Percentiles rank a stretch among this genome's conserved stretches.
Evolutionary conservation across 2,329 filamentous ascomycete genomes (phyloP).

Genomic region (Aspergillus versicolor): DNA sequence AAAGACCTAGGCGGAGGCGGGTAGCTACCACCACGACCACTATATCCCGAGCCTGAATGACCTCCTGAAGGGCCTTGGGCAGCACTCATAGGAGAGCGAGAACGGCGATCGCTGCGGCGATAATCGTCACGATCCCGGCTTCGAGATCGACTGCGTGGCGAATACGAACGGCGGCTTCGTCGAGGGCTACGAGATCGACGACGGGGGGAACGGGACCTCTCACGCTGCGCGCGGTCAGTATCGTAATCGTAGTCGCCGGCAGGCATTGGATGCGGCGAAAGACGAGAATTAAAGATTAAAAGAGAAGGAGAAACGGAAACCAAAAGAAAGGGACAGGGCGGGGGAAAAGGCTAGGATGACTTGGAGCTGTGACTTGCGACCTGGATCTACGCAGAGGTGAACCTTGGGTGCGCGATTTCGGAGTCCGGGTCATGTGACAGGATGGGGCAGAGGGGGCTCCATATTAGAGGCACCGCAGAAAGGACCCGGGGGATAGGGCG

Average conservation of each 20-base stretch:
- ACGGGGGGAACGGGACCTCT: slow-evolving; percentile 67
- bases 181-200: slow-evolving; percentile 79
- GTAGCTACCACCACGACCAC: slow-evolving; percentile 61
- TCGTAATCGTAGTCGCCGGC: slow-evolving; percentile 28
- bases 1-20: slow-evolving; percentile 66
- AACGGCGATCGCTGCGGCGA: slow-evolving; percentile 71
- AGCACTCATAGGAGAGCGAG: slow-evolving; percentile 83
- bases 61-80: slow-evolving; percentile 68
- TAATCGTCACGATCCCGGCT: slow-evolving; percentile 77
- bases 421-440: slow-evolving; percentile 11
- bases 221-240: slow-evolving; percentile 62
- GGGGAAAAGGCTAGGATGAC: slow-evolving; percentile 6
- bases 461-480: slow-evolving; percentile 5
- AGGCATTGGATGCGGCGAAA: slow-evolving; percentile 21
- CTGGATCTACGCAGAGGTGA: slow-evolving; percentile 1
- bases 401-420: slow-evolving; percentile 10
- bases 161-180: slow-evolving; percentile 74
- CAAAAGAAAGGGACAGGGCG: background rate
- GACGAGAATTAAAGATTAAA: slow-evolving; percentile 2
- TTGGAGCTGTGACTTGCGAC: slow-evolving; percentile 8
- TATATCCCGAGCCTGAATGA: slow-evolving; percentile 61
- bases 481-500: slow-evolving; percentile 9
- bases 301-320: background rate
- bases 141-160: slow-evolving; percentile 73
- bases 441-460: background rate